A percentile compares a stretch with the other conserved stretches of the same genome.
These are phyloP conservation scores for Xylariaceae sp. DNA, from an alignment of 2,329 filamentous ascomycete species.

Conservation along the genomic window DNA sequence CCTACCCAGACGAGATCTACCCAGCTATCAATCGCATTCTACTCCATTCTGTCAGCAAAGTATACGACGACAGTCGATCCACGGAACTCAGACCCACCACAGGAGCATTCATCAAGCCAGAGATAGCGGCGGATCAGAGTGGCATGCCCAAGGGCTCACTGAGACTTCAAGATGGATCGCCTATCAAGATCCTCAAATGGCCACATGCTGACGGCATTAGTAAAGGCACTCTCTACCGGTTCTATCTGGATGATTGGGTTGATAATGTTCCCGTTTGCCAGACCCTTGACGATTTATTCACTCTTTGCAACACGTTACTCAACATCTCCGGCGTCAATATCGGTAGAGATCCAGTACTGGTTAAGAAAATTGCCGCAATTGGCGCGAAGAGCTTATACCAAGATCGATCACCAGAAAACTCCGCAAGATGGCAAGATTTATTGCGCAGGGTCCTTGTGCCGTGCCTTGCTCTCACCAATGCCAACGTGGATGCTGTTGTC, in stretches of 20 bases:
- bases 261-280: conserved; percentile 93
- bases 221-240: conserved; percentile 77
- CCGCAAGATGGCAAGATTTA: conserved; percentile 76
- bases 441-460: conserved; percentile 82
- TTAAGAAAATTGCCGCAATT: conserved; percentile 82
- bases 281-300: conserved; percentile 84
- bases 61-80: conserved; percentile 47
- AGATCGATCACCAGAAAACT: conserved; percentile 67
- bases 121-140: conserved; percentile 55
- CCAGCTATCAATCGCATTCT: conserved; percentile 77
- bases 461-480: conserved; percentile 77
- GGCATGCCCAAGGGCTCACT: conserved; percentile 66
- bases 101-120: conserved; percentile 28
- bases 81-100: conserved; percentile 28
- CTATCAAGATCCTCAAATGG: conserved; percentile 74
- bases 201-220: conserved; percentile 77
- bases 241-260: conserved; percentile 97
- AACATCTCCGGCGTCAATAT: conserved; percentile 87
- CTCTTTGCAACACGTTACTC: conserved; percentile 76
- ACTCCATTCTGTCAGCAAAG: conserved; percentile 73
- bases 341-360: conserved; percentile 72
- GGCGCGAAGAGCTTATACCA: conserved; percentile 69
- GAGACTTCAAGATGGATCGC: conserved; percentile 52
- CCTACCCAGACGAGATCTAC: conserved; percentile 75
- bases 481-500: conserved; percentile 79